A percentile compares a stretch with the other conserved stretches of the same genome.
Evolutionary conservation across 1,284 basidiomycete genomes (phyloP).

Genomic region (Xanthoconium separans): DNA sequence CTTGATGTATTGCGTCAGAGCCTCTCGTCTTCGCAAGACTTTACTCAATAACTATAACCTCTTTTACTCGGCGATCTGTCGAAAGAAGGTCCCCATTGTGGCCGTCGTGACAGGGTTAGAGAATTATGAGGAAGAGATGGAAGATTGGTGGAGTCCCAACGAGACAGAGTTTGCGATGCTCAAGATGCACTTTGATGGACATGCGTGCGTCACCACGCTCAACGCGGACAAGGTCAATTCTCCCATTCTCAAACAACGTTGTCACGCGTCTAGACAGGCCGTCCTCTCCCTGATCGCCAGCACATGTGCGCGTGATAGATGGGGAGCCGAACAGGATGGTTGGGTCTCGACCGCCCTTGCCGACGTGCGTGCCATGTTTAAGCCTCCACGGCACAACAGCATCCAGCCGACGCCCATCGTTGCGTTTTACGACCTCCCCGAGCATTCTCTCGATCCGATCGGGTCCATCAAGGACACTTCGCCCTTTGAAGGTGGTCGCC

Average conservation of each 20-base stretch:
- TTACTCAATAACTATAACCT: conserved; percentile 31
- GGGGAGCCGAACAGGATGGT: conserved; percentile 19
- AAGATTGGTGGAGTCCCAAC: conserved; percentile 32
- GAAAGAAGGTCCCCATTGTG: conserved; percentile 33
- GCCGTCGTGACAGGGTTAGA: conserved; percentile 30
- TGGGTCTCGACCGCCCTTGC: conserved; percentile 23
- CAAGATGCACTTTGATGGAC: conserved; percentile 32
- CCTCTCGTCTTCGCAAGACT: conserved; percentile 21
- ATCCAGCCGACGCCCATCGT: conserved; percentile 15
- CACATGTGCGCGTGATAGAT: conserved; percentile 23
- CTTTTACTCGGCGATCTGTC: conserved; percentile 35
- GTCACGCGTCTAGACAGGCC: conserved; percentile 22
- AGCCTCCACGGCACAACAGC: conserved; percentile 6
- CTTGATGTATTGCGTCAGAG: conserved; percentile 31
- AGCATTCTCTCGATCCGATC: conserved; percentile 1
- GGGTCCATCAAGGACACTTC: conserved; percentile 11
- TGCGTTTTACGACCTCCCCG: conserved; percentile 25
- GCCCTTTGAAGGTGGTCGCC: conserved; percentile 19
- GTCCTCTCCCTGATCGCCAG: conserved; percentile 20
- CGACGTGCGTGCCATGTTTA: conserved; percentile 27
- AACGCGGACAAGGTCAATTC: conserved; percentile 30
- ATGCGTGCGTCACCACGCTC: conserved; percentile 32
- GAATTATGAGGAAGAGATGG: conserved; percentile 30
- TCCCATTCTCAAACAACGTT: conserved; percentile 27
- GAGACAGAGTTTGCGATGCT: conserved; percentile 21